Evolutionary conservation across 495 filamentous ascomycete genomes (phyloP).

Genomic region (Talaromyces stipitatus): DNA sequence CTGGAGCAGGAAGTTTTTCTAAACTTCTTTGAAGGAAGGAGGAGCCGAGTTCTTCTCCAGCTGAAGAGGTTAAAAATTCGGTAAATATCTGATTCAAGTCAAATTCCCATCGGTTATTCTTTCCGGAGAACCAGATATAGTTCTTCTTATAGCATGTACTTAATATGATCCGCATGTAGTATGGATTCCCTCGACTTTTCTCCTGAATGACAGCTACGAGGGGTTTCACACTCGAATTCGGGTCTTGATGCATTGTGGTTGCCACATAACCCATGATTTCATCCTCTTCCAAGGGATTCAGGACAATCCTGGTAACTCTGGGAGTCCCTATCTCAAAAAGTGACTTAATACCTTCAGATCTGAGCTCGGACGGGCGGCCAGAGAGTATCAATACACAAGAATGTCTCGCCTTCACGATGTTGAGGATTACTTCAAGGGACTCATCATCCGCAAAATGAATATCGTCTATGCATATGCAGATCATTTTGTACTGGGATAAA

Average conservation of each 20-base stretch:
- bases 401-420: slow-evolving; percentile 64
- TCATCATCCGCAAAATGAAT: slow-evolving; percentile 86
- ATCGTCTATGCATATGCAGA: slow-evolving; percentile 79
- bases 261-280: slow-evolving; percentile 72
- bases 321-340: slow-evolving; percentile 33
- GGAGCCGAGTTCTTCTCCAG: slow-evolving; percentile 68
- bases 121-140: slow-evolving; percentile 85
- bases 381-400: slow-evolving; percentile 69
- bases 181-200: slow-evolving; percentile 75
- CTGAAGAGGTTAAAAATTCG: slow-evolving; percentile 69
- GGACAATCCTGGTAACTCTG: slow-evolving; percentile 56
- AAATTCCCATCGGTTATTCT: slow-evolving; percentile 67
- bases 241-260: slow-evolving; percentile 54
- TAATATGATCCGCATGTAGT: slow-evolving; percentile 87
- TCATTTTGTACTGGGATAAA: slow-evolving; percentile 67
- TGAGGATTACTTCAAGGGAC: slow-evolving; percentile 67
- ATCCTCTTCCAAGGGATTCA: slow-evolving; percentile 62
- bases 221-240: slow-evolving; percentile 34
- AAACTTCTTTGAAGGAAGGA: slow-evolving; percentile 72
- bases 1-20: slow-evolving; percentile 61
- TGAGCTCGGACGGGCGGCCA: slow-evolving; percentile 31
- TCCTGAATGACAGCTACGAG: slow-evolving; percentile 71
- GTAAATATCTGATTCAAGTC: slow-evolving; percentile 76
- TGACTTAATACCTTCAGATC: slow-evolving; percentile 33
- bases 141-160: slow-evolving; percentile 75